Evolutionary conservation across 2,329 filamentous ascomycete genomes (phyloP).

Genomic region (Exophiala oligosperma): DNA sequence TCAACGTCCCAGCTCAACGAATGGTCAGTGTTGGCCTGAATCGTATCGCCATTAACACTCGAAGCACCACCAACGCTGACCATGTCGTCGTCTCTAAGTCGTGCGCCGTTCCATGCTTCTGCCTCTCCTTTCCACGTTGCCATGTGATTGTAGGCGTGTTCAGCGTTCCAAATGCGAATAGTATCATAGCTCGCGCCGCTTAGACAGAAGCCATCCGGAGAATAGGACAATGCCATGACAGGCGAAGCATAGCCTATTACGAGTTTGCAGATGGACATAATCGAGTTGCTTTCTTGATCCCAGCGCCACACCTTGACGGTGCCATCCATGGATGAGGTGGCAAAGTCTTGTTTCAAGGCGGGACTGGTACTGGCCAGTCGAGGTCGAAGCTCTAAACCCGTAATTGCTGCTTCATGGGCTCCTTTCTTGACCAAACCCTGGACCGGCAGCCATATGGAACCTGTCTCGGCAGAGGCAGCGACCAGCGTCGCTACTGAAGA

Average conservation of each 20-base stretch:
- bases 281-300: slow-evolving; percentile 13
- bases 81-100: slow-evolving; percentile 34
- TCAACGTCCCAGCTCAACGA: slow-evolving; percentile 54
- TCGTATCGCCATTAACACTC: slow-evolving; percentile 38
- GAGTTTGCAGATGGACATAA: slow-evolving; percentile 26
- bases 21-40: slow-evolving; percentile 34
- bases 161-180: slow-evolving; percentile 49
- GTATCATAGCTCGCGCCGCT: slow-evolving; percentile 45
- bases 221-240: slow-evolving; percentile 45
- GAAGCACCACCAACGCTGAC: slow-evolving; percentile 33
- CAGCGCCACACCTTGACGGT: slow-evolving; percentile 45
- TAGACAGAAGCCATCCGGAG: slow-evolving; percentile 48
- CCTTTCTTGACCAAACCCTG: slow-evolving; percentile 41
- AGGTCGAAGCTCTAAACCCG: slow-evolving; percentile 43
- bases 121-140: slow-evolving; percentile 39
- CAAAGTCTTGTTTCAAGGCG: slow-evolving; percentile 36
- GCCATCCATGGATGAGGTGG: slow-evolving; percentile 47
- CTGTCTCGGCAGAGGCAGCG: slow-evolving; percentile 39
- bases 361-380: slow-evolving; percentile 27
- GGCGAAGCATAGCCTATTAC: slow-evolving; percentile 32
- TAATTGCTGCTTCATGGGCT: slow-evolving; percentile 45
- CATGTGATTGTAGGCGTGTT: slow-evolving; percentile 44
- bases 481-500: slow-evolving; percentile 38
- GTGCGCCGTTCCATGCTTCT: slow-evolving; percentile 26
- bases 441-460: slow-evolving; percentile 47